Percentiles rank a stretch among this genome's conserved stretches.
Conservation (phyloP, 768 basidiomycete genomes). For the Hemileccinum impolitum region DNA sequence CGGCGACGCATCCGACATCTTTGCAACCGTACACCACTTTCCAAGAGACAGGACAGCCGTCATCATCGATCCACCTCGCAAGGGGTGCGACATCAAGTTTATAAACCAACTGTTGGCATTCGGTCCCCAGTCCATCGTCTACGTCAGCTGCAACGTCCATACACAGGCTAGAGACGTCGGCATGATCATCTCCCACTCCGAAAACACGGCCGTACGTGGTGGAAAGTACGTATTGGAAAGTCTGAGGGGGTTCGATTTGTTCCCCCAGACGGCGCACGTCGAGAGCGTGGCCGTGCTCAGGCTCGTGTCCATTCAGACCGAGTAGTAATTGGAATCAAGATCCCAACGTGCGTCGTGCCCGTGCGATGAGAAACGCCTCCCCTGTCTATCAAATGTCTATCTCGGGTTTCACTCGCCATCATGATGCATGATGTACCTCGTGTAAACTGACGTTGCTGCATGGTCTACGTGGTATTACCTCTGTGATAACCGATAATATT, state of each 20-base stretch:
- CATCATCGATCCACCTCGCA: conserved; percentile 89
- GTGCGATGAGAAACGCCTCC: no score
- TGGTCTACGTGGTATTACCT: no score
- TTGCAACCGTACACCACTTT: conserved; percentile 61
- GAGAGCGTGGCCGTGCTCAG: conserved; percentile 75
- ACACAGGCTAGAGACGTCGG: conserved; percentile 90
- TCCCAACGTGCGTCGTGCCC: no score
- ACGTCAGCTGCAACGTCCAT: conserved; percentile 94
- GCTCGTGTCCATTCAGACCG: no score
- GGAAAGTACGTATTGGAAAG: conserved; percentile 74
- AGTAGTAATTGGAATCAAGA: no score
- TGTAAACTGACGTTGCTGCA: no score
- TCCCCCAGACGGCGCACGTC: conserved; percentile 95
- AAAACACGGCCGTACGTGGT: conserved; percentile 36
- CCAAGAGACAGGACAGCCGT: conserved; percentile 65
- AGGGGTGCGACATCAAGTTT: conserved; percentile 84
- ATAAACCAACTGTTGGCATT: conserved; percentile 75
- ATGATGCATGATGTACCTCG: no score
- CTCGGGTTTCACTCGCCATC: no score
- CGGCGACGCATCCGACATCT: conserved; percentile 88
- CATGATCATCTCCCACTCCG: conserved; percentile 50
- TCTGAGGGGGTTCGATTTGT: conserved; percentile 87
- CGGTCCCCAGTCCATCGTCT: no score
- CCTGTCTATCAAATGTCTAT: no score
- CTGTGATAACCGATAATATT: no score